Evolutionary conservation across 495 filamentous ascomycete species (phyloP).

Genomic region (Collariella sp.): DNA sequence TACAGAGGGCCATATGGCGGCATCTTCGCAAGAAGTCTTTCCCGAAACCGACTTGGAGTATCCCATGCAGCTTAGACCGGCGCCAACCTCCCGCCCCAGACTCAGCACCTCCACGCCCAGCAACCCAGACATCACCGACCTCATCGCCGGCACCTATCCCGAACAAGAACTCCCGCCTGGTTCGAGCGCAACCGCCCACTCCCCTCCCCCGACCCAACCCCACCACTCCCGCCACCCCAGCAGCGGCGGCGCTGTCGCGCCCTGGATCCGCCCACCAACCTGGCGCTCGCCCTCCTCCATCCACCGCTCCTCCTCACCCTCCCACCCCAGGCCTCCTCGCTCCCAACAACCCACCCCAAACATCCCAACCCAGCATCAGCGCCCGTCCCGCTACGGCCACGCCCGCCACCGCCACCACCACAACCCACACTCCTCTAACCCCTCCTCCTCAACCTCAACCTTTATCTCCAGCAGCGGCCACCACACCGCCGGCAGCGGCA

Average conservation of each 20-base stretch:
- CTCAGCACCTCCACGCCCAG: background rate
- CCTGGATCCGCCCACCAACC: slow-evolving; percentile 2
- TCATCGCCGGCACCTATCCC: background rate
- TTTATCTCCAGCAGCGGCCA: background rate
- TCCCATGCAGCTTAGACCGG: background rate
- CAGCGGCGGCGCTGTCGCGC: background rate
- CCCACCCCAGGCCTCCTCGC: background rate
- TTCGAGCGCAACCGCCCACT: background rate
- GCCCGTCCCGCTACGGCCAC: background rate
- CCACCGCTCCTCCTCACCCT: background rate
- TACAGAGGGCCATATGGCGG: background rate
- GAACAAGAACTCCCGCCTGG: background rate
- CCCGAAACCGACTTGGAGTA: background rate
- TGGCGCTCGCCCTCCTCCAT: slow-evolving; percentile 8
- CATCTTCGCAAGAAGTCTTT: background rate
- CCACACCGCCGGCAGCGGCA: background rate
- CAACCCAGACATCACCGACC: background rate
- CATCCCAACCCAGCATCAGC: background rate
- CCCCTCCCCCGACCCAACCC: background rate
- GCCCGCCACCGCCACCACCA: background rate
- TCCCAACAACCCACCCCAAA: background rate
- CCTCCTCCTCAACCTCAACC: background rate
- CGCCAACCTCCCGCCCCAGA: background rate
- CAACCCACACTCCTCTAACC: background rate
- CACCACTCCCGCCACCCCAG: slow-evolving; percentile 4